Evolutionary conservation across 257 asterid genomes (phyloP).

Genomic region (Ajuga chamaepitys): DNA sequence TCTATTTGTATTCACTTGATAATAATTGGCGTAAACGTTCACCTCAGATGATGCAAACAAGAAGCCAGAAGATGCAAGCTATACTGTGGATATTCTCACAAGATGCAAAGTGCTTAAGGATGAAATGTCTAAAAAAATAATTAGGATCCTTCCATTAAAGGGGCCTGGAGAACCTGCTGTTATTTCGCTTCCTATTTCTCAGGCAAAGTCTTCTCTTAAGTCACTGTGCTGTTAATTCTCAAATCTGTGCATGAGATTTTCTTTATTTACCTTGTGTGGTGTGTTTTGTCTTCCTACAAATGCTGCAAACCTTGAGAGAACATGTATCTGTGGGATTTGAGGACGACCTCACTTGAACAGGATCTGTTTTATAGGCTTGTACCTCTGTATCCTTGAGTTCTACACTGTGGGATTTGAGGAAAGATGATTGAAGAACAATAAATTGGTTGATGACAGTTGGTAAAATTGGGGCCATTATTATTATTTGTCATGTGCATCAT

Average conservation of each 20-base stretch:
- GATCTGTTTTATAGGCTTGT: too few relatives aligned
- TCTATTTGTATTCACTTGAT: conserved; percentile 10
- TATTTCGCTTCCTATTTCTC: conserved; percentile 68
- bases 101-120: conserved; percentile 71
- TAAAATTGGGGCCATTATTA: background rate
- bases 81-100: conserved; percentile 78
- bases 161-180: conserved; percentile 89
- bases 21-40: conserved; percentile 9
- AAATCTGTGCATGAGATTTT: background rate
- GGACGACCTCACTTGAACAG: too few relatives aligned
- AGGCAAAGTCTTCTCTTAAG: conserved; percentile 41
- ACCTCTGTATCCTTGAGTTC: too few relatives aligned
- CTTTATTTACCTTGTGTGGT: background rate
- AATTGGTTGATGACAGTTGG: background rate
- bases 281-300: background rate
- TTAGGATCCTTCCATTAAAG: conserved; percentile 55
- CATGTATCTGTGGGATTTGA: background rate
- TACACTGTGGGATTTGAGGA: too few relatives aligned
- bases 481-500: background rate
- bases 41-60: conserved; percentile 59
- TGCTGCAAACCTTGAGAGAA: background rate
- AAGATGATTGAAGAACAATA: background rate
- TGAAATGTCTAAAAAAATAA: conserved; percentile 55
- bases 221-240: background rate
- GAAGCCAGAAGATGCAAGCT: conserved; percentile 82